A percentile compares a stretch with the other conserved stretches of the same genome.
phyloP scores from a whole-genome alignment of 164 flowering plant genomes.

The Sedum album region DNA sequence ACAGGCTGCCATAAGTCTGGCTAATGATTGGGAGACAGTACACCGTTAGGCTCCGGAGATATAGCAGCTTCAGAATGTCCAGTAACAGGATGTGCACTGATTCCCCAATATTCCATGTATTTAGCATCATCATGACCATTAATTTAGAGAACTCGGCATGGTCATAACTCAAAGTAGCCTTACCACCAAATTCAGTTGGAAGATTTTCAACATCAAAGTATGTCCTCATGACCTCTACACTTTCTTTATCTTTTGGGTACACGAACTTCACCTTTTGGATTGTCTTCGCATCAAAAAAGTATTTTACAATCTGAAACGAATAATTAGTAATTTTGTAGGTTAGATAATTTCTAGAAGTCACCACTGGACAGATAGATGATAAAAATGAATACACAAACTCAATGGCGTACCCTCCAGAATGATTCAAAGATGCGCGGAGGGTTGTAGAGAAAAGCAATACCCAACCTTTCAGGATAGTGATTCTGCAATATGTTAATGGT shows the following conservation, averaged over 20 bases:
- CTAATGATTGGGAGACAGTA: not conserved
- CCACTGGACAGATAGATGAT: not conserved
- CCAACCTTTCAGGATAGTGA: slow-evolving; percentile 91
- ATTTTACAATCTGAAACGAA: slow-evolving; percentile 60
- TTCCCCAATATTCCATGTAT: slow-evolving; percentile 51
- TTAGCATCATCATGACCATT: slow-evolving; percentile 78
- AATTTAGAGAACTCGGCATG: slow-evolving; percentile 77
- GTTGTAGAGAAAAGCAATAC: slow-evolving; percentile 76
- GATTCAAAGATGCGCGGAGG: slow-evolving; percentile 91
- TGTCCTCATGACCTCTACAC: slow-evolving; percentile 69
- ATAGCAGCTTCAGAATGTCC: slow-evolving; percentile 40
- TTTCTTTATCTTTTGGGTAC: slow-evolving; percentile 70
- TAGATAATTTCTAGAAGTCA: not conserved
- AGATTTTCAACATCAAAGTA: slow-evolving; percentile 75
- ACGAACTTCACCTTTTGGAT: slow-evolving; percentile 84
- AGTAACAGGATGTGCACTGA: slow-evolving; percentile 21
- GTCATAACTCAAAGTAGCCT: slow-evolving; percentile 46
- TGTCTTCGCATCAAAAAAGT: slow-evolving; percentile 75
- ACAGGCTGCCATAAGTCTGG: not conserved
- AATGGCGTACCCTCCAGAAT: slow-evolving; percentile 71
- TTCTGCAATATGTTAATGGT: slow-evolving; percentile 60
- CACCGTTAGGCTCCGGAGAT: slow-evolving; percentile 37
- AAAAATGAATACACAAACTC: not conserved
- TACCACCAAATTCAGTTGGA: slow-evolving; percentile 79
- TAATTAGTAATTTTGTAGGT: not conserved